Conservation (phyloP, 2,329 filamentous ascomycete species). For the Phialophora tarda region DNA sequence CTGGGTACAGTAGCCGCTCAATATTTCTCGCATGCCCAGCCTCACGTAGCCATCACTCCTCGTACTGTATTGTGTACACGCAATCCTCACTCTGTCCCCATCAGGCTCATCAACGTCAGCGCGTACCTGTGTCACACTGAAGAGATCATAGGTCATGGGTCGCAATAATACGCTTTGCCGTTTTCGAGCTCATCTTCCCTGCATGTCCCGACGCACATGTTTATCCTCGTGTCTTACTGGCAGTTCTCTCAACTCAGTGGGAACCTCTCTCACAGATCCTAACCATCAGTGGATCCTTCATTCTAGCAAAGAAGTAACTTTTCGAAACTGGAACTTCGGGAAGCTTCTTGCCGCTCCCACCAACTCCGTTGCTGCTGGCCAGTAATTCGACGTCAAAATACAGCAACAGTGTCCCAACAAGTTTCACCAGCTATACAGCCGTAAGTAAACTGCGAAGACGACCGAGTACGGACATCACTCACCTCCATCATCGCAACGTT, state of each 20-base stretch:
- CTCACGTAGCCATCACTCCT: neutral
- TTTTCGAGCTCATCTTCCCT: neutral
- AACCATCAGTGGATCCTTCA: neutral
- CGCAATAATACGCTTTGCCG: neutral
- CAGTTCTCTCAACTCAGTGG: neutral
- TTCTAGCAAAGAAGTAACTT: neutral
- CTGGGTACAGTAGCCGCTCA: too few species aligned
- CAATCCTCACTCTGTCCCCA: neutral
- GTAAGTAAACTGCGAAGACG: neutral
- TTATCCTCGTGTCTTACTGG: neutral
- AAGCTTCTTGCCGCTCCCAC: neutral
- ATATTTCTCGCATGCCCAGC: neutral
- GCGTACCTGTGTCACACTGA: neutral
- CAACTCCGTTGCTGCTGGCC: too few species aligned
- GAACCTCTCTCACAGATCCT: neutral
- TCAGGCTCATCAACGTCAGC: neutral
- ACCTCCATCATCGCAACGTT: constrained; percentile 20
- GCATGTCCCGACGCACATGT: neutral
- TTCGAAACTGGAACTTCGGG: neutral
- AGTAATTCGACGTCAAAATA: constrained; percentile 1
- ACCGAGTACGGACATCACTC: neutral
- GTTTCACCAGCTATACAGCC: neutral
- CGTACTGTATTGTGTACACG: too few species aligned
- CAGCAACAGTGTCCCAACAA: neutral
- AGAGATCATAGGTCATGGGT: neutral